Conservation (phyloP, 164 flowering plant genomes). For the Vitis riparia region DNA sequence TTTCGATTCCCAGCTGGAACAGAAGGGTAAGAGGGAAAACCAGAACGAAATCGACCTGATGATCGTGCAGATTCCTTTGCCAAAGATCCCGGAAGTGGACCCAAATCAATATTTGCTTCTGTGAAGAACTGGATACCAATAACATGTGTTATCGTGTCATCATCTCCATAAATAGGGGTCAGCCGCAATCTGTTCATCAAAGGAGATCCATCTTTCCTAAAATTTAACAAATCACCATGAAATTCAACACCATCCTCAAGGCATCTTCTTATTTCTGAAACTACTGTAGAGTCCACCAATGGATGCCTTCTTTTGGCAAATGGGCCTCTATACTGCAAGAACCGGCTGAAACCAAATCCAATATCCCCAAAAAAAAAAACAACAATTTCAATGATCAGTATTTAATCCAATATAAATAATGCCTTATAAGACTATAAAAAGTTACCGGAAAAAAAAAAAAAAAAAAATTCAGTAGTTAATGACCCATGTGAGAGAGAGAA, state of each 20-base stretch:
- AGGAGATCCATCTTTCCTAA: slow-evolving; percentile 90
- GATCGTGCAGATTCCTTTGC: slow-evolving; percentile 49
- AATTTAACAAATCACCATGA: slow-evolving; percentile 83
- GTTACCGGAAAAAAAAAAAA: too few species aligned
- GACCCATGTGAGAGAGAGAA: too few species aligned
- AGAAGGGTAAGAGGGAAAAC: slow-evolving; percentile 36
- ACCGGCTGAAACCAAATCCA: slow-evolving; percentile 60
- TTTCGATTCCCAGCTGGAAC: slow-evolving; percentile 44
- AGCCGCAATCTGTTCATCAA: slow-evolving; percentile 76
- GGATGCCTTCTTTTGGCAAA: slow-evolving; percentile 95
- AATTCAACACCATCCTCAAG: slow-evolving; percentile 82
- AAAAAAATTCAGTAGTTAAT: too few species aligned
- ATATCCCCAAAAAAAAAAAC: slow-evolving; percentile 1
- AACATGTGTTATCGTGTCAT: slow-evolving; percentile 70
- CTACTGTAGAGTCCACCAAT: slow-evolving; percentile 71
- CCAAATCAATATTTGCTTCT: slow-evolving; percentile 74
- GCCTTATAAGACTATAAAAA: too few species aligned
- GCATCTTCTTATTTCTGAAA: slow-evolving; percentile 79
- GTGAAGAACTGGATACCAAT: slow-evolving; percentile 90
- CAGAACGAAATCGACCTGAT: slow-evolving; percentile 44
- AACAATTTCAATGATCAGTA: background rate
- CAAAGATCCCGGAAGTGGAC: slow-evolving; percentile 59
- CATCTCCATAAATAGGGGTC: slow-evolving; percentile 84
- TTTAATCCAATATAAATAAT: too few species aligned
- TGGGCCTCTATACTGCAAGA: slow-evolving; percentile 91